Conservation (phyloP, 2,329 filamentous ascomycete species). For the Cytospora paraplurivora region DNA sequence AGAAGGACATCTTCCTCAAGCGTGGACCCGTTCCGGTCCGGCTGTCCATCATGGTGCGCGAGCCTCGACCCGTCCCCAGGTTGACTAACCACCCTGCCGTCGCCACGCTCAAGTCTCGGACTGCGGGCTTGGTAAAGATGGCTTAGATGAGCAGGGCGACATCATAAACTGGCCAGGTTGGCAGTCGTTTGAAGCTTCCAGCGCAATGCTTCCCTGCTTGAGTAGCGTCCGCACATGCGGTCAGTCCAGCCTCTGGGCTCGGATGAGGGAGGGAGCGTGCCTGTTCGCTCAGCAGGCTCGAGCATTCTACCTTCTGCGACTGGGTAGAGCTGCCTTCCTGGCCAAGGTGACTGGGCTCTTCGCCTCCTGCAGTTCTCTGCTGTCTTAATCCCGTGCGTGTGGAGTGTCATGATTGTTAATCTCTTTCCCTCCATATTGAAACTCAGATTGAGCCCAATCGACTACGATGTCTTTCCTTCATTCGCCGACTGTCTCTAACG, state of each 20-base stretch:
- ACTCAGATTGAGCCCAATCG: neutral
- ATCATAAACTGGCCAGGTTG: neutral
- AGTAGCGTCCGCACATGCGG: neutral
- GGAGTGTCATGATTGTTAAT: conserved; percentile 6
- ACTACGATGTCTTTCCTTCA: conserved; percentile 9
- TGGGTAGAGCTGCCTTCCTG: neutral
- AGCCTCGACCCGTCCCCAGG: conserved; percentile 53
- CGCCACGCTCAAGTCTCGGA: conserved; percentile 41
- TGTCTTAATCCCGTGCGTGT: neutral
- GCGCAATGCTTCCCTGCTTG: neutral
- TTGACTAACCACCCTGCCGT: conserved; percentile 36
- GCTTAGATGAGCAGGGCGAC: conserved; percentile 25
- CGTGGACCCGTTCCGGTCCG: conserved; percentile 60
- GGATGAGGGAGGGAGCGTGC: neutral
- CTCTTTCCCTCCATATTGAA: neutral
- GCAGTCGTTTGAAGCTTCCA: neutral
- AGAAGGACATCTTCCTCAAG: conserved; percentile 64
- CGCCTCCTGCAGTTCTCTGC: neutral
- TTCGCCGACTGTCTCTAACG: conserved; percentile 19
- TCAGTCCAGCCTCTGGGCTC: neutral
- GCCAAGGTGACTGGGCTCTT: neutral
- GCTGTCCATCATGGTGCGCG: conserved; percentile 80
- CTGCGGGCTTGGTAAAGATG: conserved; percentile 36
- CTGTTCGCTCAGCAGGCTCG: neutral
- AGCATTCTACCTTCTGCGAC: neutral